Conservation (phyloP, 2,329 filamentous ascomycete species). For the Sclerotinia glacialis region DNA sequence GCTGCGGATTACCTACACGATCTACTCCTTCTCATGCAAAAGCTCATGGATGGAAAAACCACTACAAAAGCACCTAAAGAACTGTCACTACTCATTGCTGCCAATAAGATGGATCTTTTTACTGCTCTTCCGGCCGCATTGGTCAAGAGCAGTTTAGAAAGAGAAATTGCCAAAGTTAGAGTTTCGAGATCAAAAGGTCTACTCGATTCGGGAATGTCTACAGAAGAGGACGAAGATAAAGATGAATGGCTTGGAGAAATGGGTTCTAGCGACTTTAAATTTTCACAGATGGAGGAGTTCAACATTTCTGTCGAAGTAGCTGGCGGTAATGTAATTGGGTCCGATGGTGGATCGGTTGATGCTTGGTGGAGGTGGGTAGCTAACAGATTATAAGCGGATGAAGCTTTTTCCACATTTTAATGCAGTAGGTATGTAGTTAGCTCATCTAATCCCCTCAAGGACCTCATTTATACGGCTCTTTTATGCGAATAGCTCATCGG, state of each 20-base stretch:
- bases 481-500: background rate
- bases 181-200: constrained; percentile 75
- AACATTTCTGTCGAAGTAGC: constrained; percentile 74
- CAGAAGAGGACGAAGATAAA: constrained; percentile 63
- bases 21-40: constrained; percentile 78
- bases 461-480: background rate
- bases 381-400: constrained; percentile 56
- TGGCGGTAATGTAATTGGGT: constrained; percentile 66
- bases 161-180: constrained; percentile 76
- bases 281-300: constrained; percentile 79
- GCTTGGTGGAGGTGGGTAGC: constrained; percentile 93
- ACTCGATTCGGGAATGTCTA: constrained; percentile 71
- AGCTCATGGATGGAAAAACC: constrained; percentile 56
- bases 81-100: constrained; percentile 77
- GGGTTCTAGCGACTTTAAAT: constrained; percentile 73
- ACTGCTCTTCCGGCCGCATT: constrained; percentile 79
- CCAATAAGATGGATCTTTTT: constrained; percentile 95
- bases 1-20: constrained; percentile 87
- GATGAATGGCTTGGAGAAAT: constrained; percentile 84
- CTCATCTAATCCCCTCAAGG: background rate
- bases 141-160: constrained; percentile 72
- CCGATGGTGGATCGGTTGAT: constrained; percentile 66
- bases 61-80: constrained; percentile 56
- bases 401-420: background rate
- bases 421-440: background rate